Conservation (phyloP, 495 filamentous ascomycete species). For the Hypoxylon cercidicola region DNA sequence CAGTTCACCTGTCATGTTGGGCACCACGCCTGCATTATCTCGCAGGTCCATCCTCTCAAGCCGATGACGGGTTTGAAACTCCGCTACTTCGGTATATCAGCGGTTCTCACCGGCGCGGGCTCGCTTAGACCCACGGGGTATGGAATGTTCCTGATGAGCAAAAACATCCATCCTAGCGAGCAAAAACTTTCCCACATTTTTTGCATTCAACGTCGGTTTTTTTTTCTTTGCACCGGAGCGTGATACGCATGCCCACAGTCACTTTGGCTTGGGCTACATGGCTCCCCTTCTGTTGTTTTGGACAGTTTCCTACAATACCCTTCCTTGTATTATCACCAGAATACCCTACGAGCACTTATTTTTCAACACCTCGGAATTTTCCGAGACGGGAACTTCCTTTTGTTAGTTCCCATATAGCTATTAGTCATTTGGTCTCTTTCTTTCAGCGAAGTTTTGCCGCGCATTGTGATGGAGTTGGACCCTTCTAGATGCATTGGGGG, state of each 20-base stretch:
- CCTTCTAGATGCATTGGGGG: slow-evolving; percentile 14
- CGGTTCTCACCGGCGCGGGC: slow-evolving; percentile 5
- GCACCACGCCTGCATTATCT: slow-evolving; percentile 30
- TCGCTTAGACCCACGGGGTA: slow-evolving; percentile 16
- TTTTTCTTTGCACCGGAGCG: slow-evolving; percentile 4
- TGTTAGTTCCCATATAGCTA: not conserved
- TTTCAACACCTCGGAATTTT: slow-evolving; percentile 6
- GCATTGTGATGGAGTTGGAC: slow-evolving; percentile 19
- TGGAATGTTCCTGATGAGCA: slow-evolving; percentile 14
- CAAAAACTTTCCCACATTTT: slow-evolving; percentile 9
- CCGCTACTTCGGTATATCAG: slow-evolving; percentile 6
- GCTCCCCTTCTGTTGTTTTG: slow-evolving; percentile 9
- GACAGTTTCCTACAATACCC: slow-evolving; percentile 4
- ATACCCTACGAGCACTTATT: slow-evolving; percentile 27
- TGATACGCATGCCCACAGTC: not conserved
- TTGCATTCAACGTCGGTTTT: slow-evolving; percentile 9
- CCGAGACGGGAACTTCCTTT: not conserved
- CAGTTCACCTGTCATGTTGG: slow-evolving; percentile 3
- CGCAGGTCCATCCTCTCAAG: slow-evolving; percentile 18
- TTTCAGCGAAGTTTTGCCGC: slow-evolving; percentile 11
- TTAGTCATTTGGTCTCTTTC: not conserved
- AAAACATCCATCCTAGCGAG: slow-evolving; percentile 11
- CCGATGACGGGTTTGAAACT: slow-evolving; percentile 9
- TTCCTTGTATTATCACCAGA: slow-evolving; percentile 8
- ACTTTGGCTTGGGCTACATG: slow-evolving; percentile 8